Evolutionary conservation across 805 yeast genomes (phyloP), one percentile per base, ranked within the genome.

Genomic region (Candida vaughaniae): DNA sequence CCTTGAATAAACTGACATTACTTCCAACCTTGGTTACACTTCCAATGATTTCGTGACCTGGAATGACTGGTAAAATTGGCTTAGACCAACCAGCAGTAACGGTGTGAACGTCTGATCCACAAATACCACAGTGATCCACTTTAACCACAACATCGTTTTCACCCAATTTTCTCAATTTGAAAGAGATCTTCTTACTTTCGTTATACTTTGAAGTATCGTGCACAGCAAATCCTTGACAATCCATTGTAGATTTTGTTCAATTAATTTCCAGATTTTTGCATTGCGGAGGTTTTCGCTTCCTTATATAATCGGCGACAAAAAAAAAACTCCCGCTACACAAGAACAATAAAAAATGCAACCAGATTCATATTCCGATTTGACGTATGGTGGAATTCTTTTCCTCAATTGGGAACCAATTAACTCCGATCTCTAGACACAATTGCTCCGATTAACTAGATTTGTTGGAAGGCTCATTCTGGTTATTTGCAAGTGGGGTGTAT

Each of bases 31-130:
- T 69, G 17, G 75, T 67, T 22, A 81, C 82, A 26, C 59, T 64
- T 28, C 87, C 87, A 33, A 82, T 64, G 48, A 82, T 72, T 56
- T 82, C 87, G 56, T 82, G 87, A 16, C 88, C 88, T 11, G 64
- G 68, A 33, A 73, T 68, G 5, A 42, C 43, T 20, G 49, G 49
- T 25, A 42, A 36, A 8, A 25, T 31, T 19, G 45, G 33, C 20
- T 29, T 48, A 34, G 62, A 70, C 85, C 85, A 80, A 27, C 73
- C 74, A 17, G 75, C 80, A 45, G 64, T 62, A 29, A 68, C 66
- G 17, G 78, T 66, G 52, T 78, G 85, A 36, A 75, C 62, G 48
- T 80, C 86, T 14, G 78, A 67, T 20, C 81, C 83, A 57, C 86
- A 80, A 25, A 80, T 62, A 49, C 85, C 85, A 60, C 85, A 79